A percentile compares a stretch with the other conserved stretches of the same genome.
Conservation (phyloP, 331 rosid species). For the Dryas integrifolia region DNA sequence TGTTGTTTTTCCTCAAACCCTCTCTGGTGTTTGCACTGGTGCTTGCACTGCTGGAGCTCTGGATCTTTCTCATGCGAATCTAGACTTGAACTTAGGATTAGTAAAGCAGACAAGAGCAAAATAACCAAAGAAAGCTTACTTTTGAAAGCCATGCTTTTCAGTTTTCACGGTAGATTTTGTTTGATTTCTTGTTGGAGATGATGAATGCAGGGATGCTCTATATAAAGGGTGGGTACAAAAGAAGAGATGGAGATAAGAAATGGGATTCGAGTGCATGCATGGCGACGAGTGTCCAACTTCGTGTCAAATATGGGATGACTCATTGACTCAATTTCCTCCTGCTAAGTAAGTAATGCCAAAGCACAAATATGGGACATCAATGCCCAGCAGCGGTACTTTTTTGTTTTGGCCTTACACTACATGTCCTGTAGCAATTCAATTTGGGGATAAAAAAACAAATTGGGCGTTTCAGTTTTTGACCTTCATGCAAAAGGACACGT, state of each 20-base stretch:
- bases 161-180: neutral
- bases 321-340: too few species aligned
- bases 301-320: constrained; percentile 31
- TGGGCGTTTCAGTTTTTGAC: neutral
- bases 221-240: neutral
- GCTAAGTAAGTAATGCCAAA: too few species aligned
- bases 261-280: constrained; percentile 40
- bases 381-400: too few species aligned
- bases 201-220: neutral
- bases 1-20: constrained; percentile 29
- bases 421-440: too few species aligned
- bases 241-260: constrained; percentile 12
- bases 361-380: too few species aligned
- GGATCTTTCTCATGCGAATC: constrained; percentile 27
- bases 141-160: constrained; percentile 29
- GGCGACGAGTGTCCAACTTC: constrained; percentile 46
- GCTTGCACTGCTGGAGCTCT: constrained; percentile 45
- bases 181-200: neutral
- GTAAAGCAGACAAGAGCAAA: constrained; percentile 17
- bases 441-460: too few species aligned
- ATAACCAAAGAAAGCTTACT: constrained; percentile 13
- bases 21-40: constrained; percentile 44
- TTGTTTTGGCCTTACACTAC: too few species aligned
- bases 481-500: neutral
- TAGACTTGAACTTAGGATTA: constrained; percentile 11